Evolutionary conservation across 768 basidiomycete species (phyloP), one percentile per base, ranked within the genome.

Genomic region (Tulasnella sp.): DNA sequence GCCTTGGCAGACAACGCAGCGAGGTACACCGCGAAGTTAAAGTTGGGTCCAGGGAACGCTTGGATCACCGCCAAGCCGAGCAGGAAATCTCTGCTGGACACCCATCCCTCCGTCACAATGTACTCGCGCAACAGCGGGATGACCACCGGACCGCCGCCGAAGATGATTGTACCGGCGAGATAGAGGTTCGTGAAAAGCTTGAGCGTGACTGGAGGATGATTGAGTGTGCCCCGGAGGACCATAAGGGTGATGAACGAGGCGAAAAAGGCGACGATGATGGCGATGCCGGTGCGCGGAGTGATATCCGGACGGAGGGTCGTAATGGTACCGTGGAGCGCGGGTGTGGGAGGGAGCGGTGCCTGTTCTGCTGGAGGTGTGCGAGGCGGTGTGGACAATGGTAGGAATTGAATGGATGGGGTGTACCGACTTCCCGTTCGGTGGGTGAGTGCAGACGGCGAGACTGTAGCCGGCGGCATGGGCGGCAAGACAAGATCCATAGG

Each of bases 141-240:
- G 32, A 79, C 77, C 8, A 79, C 79, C 1, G 78, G 78, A 35
- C 78, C 78, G 12, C 78, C 78, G 8, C 66, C 76, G 56, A 76
- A 75, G 36, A 77, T 75, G 57, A 75, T 72, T 8, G 71, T 72
- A 7, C 76, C 76, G 1, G 74, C 75, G 12, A 76, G 64, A 62
- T 73, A 69, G 71, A 76, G 72, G 63, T 74, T 75, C 50, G 68
- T 71, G 66, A 75, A 76, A 17, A 51, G 36, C 60, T 40, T 58
- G 36, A 57, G 54, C 25, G 25, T 41, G 62, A 52, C 56, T 59
- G 31, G 60, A 57, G 58, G 59, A 61, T 52, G 57, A 60, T 49
- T 14, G 60, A 55, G 50, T 50, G 58, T 45, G 25, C 31, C 2
- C 29, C 29, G 32, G 19, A 46, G 27, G 54, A 45, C 46, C 23